Percentiles rank a stretch among this genome's conserved stretches.
These are phyloP conservation scores for Mycena galopus DNA, from an alignment of 768 basidiomycete genomes.

Conservation along the genomic window DNA sequence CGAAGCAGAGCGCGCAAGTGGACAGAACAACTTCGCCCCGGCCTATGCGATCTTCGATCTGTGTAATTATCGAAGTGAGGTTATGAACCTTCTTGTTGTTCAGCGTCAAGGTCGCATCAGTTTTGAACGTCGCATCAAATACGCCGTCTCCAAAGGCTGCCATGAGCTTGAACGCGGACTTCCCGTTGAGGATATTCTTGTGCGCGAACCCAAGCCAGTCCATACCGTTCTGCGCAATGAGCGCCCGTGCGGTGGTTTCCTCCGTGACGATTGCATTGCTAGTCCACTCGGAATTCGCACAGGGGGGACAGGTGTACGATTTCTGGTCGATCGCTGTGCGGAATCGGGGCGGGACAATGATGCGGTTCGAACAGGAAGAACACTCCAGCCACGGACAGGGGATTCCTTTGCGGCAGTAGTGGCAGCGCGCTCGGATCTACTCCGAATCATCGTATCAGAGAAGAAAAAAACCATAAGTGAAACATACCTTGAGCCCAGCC, in stretches of 20 bases:
- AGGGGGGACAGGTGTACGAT: slow-evolving; percentile 38
- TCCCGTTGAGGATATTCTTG: slow-evolving; percentile 35
- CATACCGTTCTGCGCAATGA: slow-evolving; percentile 40
- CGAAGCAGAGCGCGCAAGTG: slow-evolving; percentile 45
- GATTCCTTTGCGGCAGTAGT: slow-evolving; percentile 41
- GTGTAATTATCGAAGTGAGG: slow-evolving; percentile 1
- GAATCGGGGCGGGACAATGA: slow-evolving; percentile 38
- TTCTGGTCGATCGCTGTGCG: slow-evolving; percentile 18
- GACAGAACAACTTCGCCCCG: slow-evolving; percentile 39
- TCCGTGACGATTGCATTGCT: slow-evolving; percentile 18
- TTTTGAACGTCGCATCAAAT: slow-evolving; percentile 29
- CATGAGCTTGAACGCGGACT: slow-evolving; percentile 46
- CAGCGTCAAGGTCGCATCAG: too few species aligned
- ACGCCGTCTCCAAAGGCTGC: slow-evolving; percentile 35
- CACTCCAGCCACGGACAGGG: slow-evolving; percentile 43
- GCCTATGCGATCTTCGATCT: slow-evolving; percentile 38
- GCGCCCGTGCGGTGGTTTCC: slow-evolving; percentile 33
- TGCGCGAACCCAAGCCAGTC: slow-evolving; percentile 41
- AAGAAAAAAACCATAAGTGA: neutral
- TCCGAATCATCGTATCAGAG: neutral
- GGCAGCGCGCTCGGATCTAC: slow-evolving; percentile 42
- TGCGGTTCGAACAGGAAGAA: slow-evolving; percentile 40
- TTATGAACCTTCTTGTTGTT: too few species aligned
- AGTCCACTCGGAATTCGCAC: slow-evolving; percentile 27
- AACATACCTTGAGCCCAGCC: slow-evolving; percentile 22